Evolutionary conservation across 805 yeast species (phyloP).

Genomic region (Yarrowia keelungensis): DNA sequence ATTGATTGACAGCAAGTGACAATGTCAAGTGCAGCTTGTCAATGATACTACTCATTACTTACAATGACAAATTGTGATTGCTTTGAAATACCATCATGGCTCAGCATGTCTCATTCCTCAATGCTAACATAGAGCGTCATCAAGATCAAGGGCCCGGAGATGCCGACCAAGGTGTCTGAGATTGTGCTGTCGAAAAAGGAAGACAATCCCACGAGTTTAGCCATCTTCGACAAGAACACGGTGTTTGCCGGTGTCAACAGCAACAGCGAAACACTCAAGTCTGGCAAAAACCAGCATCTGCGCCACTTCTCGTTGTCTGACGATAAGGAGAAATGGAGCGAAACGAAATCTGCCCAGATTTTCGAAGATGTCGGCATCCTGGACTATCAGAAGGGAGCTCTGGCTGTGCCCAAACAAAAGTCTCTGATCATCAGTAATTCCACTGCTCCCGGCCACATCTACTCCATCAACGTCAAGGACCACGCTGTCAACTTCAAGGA

Average conservation of each 20-base stretch:
- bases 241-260: slow-evolving; percentile 81
- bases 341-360: slow-evolving; percentile 60
- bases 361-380: slow-evolving; percentile 58
- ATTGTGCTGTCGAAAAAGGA: slow-evolving; percentile 53
- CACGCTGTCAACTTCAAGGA: slow-evolving; percentile 50
- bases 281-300: slow-evolving; percentile 72
- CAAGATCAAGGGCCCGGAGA: slow-evolving; percentile 1
- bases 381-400: slow-evolving; percentile 66
- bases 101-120: too few species aligned
- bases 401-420: slow-evolving; percentile 63
- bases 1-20: neutral
- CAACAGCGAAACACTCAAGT: slow-evolving; percentile 61
- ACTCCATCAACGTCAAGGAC: slow-evolving; percentile 63
- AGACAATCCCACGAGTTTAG: slow-evolving; percentile 89
- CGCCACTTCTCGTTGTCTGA: slow-evolving; percentile 58
- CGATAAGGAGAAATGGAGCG: slow-evolving; percentile 47
- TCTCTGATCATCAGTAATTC: slow-evolving; percentile 76
- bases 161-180: slow-evolving; percentile 36
- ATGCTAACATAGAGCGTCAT: slow-evolving; percentile 14
- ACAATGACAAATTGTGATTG: too few species aligned
- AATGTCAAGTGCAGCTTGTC: too few species aligned
- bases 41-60: too few species aligned
- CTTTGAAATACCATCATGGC: too few species aligned
- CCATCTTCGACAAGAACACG: slow-evolving; percentile 53
- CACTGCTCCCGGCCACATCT: slow-evolving; percentile 65